Percentiles rank a stretch among this genome's conserved stretches.
phyloP scores from a whole-genome alignment of 1,139 yeast species.

The Kurtzmaniella quercitrusa region DNA sequence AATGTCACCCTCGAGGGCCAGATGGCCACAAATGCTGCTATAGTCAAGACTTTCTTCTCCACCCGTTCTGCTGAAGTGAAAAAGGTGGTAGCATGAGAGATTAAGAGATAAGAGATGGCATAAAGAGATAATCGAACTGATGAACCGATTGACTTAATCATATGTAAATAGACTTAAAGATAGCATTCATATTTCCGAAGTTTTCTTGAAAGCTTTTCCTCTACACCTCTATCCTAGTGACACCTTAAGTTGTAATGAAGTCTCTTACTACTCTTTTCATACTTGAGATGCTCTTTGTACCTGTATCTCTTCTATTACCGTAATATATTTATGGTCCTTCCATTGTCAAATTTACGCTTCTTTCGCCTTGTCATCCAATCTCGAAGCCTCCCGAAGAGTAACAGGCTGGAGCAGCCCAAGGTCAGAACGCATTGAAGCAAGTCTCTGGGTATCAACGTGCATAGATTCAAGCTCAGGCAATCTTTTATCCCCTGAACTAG shows the following conservation, averaged over 20 bases:
- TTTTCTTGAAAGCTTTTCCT: too few relatives aligned
- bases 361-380: neutral
- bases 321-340: too few relatives aligned
- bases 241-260: too few relatives aligned
- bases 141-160: too few relatives aligned
- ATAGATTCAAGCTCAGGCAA: neutral
- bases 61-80: slow-evolving; percentile 4
- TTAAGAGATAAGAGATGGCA: neutral
- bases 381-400: neutral
- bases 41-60: neutral
- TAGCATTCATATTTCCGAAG: too few relatives aligned
- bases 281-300: too few relatives aligned
- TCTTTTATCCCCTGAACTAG: slow-evolving; percentile 2
- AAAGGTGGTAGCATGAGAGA: slow-evolving; percentile 5
- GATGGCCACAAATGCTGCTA: slow-evolving; percentile 9
- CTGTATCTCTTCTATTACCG: too few relatives aligned
- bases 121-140: too few relatives aligned
- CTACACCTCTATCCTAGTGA: too few relatives aligned
- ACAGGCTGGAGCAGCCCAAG: neutral
- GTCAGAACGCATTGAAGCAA: slow-evolving; percentile 1
- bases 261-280: too few relatives aligned
- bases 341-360: neutral
- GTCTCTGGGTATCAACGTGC: slow-evolving; percentile 1
- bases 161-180: too few relatives aligned
- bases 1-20: slow-evolving; percentile 18